A percentile compares a stretch with the other conserved stretches of the same genome.
These are phyloP conservation scores for Simmondsia chinensis DNA, from an alignment of 148 eudicot species.

Conservation along the genomic window DNA sequence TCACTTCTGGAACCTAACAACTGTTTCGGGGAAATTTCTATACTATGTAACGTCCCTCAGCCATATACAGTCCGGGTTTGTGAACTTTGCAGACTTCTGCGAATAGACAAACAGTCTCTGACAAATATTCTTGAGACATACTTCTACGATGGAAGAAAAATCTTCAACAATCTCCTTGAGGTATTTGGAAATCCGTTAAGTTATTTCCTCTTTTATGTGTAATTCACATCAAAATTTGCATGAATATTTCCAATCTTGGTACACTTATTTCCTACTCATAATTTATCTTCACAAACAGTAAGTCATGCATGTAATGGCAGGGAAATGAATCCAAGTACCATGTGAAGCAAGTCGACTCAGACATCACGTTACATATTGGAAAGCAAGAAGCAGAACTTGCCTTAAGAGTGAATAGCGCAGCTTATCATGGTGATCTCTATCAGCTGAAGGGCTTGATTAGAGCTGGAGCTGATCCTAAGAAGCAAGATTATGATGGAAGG, in stretches of 20 bases:
- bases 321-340: slow-evolving; percentile 54
- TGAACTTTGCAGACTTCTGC: slow-evolving; percentile 73
- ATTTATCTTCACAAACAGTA: too few species aligned
- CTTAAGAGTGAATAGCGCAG: slow-evolving; percentile 71
- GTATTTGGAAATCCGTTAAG: slow-evolving; percentile 29
- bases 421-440: slow-evolving; percentile 66
- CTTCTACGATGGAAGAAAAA: slow-evolving; percentile 72
- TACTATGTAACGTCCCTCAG: slow-evolving; percentile 87
- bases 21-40: slow-evolving; percentile 76
- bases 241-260: too few species aligned
- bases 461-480: slow-evolving; percentile 88
- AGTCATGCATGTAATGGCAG: slow-evolving; percentile 23
- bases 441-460: slow-evolving; percentile 63
- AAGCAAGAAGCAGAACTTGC: slow-evolving; percentile 98
- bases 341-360: slow-evolving; percentile 66
- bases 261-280: too few species aligned
- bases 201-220: not conserved
- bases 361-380: slow-evolving; percentile 67
- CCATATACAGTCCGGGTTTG: slow-evolving; percentile 72
- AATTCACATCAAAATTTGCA: too few species aligned
- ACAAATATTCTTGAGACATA: slow-evolving; percentile 72
- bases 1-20: slow-evolving; percentile 41
- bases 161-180: slow-evolving; percentile 72
- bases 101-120: slow-evolving; percentile 82
- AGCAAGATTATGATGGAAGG: slow-evolving; percentile 86